These are phyloP conservation scores for Moniliella sp. DNA, from an alignment of 1,284 basidiomycete genomes.

Conservation along the genomic window DNA sequence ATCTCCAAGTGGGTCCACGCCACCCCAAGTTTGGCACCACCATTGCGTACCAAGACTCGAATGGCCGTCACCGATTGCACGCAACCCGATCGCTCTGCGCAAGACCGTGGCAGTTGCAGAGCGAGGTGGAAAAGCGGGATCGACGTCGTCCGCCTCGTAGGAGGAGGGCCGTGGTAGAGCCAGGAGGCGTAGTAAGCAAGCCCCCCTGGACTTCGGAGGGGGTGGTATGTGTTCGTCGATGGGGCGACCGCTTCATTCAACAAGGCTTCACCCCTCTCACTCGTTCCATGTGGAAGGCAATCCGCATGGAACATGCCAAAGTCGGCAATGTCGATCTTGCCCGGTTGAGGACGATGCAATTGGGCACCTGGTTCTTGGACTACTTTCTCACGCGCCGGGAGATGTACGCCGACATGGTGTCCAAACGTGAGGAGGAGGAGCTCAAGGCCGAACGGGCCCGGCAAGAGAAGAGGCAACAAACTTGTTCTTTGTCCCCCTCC, in stretches of 20 bases:
- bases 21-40: conserved; percentile 30
- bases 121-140: conserved; percentile 9
- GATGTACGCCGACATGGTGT: neutral
- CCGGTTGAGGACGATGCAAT: conserved; percentile 21
- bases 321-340: conserved; percentile 25
- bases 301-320: conserved; percentile 27
- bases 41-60: conserved; percentile 20
- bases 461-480: too few species aligned
- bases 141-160: conserved; percentile 8
- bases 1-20: conserved; percentile 7
- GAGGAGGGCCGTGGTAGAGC: conserved; percentile 14
- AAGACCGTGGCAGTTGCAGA: conserved; percentile 19
- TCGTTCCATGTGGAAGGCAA: conserved; percentile 20
- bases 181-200: conserved; percentile 15
- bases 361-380: conserved; percentile 26
- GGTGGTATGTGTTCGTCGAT: conserved; percentile 9
- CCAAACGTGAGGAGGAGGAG: neutral
- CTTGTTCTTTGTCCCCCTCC: too few species aligned
- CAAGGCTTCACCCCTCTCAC: conserved; percentile 19
- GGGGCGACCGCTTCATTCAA: conserved; percentile 26
- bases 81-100: conserved; percentile 12
- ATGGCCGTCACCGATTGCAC: conserved; percentile 19
- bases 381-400: conserved; percentile 21
- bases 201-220: conserved; percentile 19
- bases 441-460: neutral